Base-by-base conservation (phyloP, 2,329 filamentous ascomycete species). In the Chaetomiaceae sp. region DNA sequence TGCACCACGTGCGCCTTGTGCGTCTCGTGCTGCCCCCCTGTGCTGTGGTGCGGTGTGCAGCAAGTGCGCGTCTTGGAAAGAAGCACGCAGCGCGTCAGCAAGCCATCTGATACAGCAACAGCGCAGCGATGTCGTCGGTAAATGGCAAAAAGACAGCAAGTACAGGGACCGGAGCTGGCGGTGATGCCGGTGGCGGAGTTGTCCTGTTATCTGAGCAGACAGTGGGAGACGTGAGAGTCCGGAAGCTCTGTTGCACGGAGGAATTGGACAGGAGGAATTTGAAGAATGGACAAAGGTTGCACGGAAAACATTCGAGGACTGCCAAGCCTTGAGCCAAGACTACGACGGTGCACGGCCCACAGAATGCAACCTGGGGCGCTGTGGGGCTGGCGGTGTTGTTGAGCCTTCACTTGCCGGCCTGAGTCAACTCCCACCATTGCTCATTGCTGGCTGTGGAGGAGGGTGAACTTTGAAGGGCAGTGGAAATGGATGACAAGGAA, bases 71-170 rank as follows among this genome's bases (percentile, higher is more conserved):
- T 53, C 41, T 47, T 48, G 33, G 14, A 44, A 34, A 39, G 12
- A 44, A 39, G 23, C 37, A 35, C 34, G 41, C 50, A 34, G 43
- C 42, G 45, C 45, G 44, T 50, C 44, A 57, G 23, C 37, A 37
- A 27, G 27, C 42, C 45, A 51, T 49, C 39, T 37, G 23, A 45
- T 30, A 41, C 51, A 39, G 21, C 21, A 13, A 17, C 35, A 33
- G 47, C 14, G 27, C 10, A 33, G 31, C 31, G 21, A 34, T 31
- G 14, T 14, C 13, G 27, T 8, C 35, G n/a, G 14, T 10, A 27
- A 44, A 16, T 31, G 25, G n/a, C n/a, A n/a, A n/a, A n/a, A n/a
- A n/a, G n/a, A n/a, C 33, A 47, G 31, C 25, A 34, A 7, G 41
- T 41, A 37, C 43, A 23, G 19, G 35, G 27, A 4, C 33, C n/a